phyloP scores from a whole-genome alignment of 768 basidiomycete species.

The Baorangia bicolor region DNA sequence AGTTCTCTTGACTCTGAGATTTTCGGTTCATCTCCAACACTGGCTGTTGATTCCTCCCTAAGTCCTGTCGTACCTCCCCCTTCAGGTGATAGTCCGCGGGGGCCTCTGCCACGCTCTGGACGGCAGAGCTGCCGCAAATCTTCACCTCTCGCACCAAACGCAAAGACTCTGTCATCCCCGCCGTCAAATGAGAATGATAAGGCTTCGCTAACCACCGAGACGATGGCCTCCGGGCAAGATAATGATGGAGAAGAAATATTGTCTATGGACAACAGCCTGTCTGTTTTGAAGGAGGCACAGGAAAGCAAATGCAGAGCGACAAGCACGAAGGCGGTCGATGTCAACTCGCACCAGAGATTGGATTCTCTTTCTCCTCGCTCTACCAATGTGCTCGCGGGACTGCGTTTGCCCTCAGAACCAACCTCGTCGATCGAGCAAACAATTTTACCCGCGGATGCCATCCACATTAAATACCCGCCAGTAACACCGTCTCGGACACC shows the following conservation, averaged over 20 bases:
- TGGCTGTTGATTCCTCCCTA: background rate
- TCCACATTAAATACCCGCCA: constrained; percentile 20
- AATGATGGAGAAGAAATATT: background rate
- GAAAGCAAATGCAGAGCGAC: constrained; percentile 38
- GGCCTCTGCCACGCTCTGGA: constrained; percentile 39
- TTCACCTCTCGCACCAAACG: constrained; percentile 2
- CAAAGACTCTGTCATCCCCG: constrained; percentile 18
- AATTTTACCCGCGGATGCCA: constrained; percentile 3
- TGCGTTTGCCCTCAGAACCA: constrained; percentile 30
- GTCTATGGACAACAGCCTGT: background rate
- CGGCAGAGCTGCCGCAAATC: constrained; percentile 35
- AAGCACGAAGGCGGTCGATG: background rate
- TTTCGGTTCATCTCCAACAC: constrained; percentile 1
- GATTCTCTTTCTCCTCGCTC: constrained; percentile 64
- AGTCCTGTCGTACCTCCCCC: background rate
- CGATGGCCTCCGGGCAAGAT: background rate
- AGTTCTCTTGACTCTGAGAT: background rate
- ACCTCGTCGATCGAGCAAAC: constrained; percentile 17
- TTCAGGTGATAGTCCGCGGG: constrained; percentile 2
- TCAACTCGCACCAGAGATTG: constrained; percentile 40
- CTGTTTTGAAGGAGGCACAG: background rate
- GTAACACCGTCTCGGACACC: constrained; percentile 20
- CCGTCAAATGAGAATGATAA: constrained; percentile 23
- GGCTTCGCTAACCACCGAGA: constrained; percentile 11
- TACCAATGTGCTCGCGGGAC: constrained; percentile 38